Conservation (phyloP, 2,329 filamentous ascomycete genomes). For the Nemania serpens region DNA sequence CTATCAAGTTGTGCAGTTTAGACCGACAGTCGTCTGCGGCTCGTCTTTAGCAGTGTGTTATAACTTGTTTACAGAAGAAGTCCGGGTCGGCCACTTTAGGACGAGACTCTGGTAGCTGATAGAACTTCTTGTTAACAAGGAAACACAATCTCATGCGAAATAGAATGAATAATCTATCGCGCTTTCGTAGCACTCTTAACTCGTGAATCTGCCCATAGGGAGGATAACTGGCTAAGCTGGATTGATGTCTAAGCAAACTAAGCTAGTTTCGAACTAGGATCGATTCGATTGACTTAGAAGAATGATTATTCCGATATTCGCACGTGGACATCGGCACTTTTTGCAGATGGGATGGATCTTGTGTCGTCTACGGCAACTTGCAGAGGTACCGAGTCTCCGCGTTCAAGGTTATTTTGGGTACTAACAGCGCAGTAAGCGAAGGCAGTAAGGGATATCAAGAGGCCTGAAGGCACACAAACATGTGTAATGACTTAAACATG, state of each 20-base stretch:
- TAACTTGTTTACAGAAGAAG: constrained; percentile 5
- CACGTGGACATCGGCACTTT: constrained; percentile 25
- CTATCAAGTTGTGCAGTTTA: constrained; percentile 14
- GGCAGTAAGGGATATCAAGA: constrained; percentile 9
- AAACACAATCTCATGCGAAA: constrained; percentile 7
- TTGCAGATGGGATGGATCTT: constrained; percentile 26
- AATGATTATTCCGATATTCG: constrained; percentile 22
- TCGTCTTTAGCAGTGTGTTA: constrained; percentile 10
- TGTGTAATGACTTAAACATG: constrained; percentile 23
- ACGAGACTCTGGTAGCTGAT: constrained; percentile 1
- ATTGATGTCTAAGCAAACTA: constrained; percentile 17
- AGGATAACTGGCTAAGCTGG: neutral
- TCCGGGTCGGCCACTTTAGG: neutral
- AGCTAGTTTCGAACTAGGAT: constrained; percentile 10
- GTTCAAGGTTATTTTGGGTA: constrained; percentile 30
- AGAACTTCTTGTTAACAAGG: neutral
- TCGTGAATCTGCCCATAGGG: neutral
- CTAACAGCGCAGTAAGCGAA: constrained; percentile 26
- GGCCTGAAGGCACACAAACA: constrained; percentile 22
- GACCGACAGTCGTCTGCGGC: constrained; percentile 1
- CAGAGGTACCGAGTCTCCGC: constrained; percentile 28
- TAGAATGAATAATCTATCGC: constrained; percentile 20
- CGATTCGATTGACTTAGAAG: constrained; percentile 16
- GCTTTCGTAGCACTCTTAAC: constrained; percentile 12
- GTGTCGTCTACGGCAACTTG: constrained; percentile 26